phyloP scores from a whole-genome alignment of 805 yeast species.

The Kluyveromyces nonfermentans region DNA sequence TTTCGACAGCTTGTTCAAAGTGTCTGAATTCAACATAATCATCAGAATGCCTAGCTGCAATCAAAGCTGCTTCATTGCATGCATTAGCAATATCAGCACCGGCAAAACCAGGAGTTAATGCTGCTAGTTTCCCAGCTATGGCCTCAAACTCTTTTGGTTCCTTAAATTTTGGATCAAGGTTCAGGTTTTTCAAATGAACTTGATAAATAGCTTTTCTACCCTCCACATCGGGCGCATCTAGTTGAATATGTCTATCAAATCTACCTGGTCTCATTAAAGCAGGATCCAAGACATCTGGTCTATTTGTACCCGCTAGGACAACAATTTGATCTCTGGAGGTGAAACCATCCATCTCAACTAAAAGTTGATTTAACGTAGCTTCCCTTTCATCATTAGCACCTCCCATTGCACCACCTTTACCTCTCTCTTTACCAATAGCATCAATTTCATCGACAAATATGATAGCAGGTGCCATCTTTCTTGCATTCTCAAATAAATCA shows the following conservation, averaged over 20 bases:
- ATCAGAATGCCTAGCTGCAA: slow-evolving; percentile 82
- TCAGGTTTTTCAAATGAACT: slow-evolving; percentile 74
- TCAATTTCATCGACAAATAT: slow-evolving; percentile 98
- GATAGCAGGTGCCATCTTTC: slow-evolving; percentile 90
- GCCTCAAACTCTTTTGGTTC: slow-evolving; percentile 37
- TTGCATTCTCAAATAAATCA: slow-evolving; percentile 84
- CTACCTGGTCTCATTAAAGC: slow-evolving; percentile 97
- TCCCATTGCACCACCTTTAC: slow-evolving; percentile 54
- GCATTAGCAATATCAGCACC: slow-evolving; percentile 98
- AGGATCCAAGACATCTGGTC: slow-evolving; percentile 86
- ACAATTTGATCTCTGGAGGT: slow-evolving; percentile 86
- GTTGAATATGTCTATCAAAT: slow-evolving; percentile 85
- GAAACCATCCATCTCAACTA: slow-evolving; percentile 99
- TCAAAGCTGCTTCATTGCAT: slow-evolving; percentile 94
- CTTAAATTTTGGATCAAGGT: slow-evolving; percentile 39
- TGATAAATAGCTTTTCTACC: slow-evolving; percentile 89
- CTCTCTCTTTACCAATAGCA: slow-evolving; percentile 94
- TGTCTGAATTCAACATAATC: slow-evolving; percentile 63
- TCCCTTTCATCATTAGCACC: slow-evolving; percentile 97
- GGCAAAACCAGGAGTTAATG: slow-evolving; percentile 94
- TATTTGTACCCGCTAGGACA: slow-evolving; percentile 94
- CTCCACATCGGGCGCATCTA: slow-evolving; percentile 89
- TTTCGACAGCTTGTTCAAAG: slow-evolving; percentile 93
- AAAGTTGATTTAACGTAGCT: slow-evolving; percentile 86
- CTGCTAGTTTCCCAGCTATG: slow-evolving; percentile 82